A percentile compares a stretch with the other conserved stretches of the same genome.
These are phyloP conservation scores for Halenospora varia DNA, from an alignment of 495 filamentous ascomycete genomes.

Conservation along the genomic window DNA sequence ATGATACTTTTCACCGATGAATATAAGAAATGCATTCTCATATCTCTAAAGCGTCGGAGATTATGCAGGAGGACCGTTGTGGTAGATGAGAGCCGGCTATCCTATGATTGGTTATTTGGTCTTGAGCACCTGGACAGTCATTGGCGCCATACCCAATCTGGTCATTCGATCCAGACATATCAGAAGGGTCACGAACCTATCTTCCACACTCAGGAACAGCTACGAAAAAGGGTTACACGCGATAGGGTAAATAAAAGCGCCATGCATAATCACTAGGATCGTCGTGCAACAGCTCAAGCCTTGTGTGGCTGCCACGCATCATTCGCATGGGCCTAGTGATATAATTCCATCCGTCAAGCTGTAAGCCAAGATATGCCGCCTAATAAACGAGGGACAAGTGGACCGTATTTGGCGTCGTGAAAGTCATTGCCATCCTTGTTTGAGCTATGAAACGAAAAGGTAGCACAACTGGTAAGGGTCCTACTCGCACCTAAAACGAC, in stretches of 20 bases:
- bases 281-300: not conserved
- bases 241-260: not conserved
- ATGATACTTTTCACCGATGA: not conserved
- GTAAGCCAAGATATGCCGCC: too few species aligned
- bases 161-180: constrained; percentile 18
- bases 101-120: not conserved
- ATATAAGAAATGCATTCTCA: not conserved
- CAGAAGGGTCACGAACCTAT: not conserved
- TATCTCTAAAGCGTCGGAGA: not conserved
- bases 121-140: not conserved
- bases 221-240: not conserved
- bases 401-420: constrained; percentile 1
- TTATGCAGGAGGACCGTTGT: not conserved
- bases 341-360: not conserved
- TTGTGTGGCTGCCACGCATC: constrained; percentile 8
- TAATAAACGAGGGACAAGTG: not conserved
- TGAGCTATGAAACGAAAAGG: not conserved
- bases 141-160: constrained; percentile 11
- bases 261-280: not conserved
- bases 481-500: not conserved
- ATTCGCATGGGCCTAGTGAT: not conserved
- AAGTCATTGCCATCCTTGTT: not conserved
- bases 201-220: not conserved
- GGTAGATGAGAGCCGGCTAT: not conserved
- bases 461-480: too few species aligned